Evolutionary conservation across 768 basidiomycete genomes (phyloP), one percentile per base, ranked within the genome.

Genomic region (Cubamyces lactineus): DNA sequence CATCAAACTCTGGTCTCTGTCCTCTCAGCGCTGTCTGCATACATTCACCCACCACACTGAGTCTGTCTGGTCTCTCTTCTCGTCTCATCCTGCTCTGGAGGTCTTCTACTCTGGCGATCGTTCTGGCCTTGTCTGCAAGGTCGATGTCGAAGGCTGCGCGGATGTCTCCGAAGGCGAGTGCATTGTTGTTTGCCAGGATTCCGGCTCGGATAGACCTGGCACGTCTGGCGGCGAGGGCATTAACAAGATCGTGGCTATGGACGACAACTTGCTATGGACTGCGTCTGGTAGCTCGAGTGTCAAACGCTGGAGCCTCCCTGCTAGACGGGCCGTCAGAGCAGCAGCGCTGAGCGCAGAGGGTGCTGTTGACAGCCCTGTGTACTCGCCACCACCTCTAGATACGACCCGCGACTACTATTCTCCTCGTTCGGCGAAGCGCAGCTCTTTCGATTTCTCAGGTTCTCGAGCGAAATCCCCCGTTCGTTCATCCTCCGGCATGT

Each of bases 11-110:
- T 99, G 97, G 97, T 98, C 96, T 1, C 80, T 98, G 17, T 76
- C 83, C 1, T 86, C 92, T 0, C 95, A 98, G 71, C 84, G 91
- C 12, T 96, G 94, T 70, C 77, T 99, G 16, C 95, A 99, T 70
- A 98, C 96, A 1, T 99, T 98, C 77, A 92, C 92, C 0, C 89
- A 98, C 70, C 96, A 98, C 72, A 87, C 91, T 15, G 94, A 96
- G 62, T 91, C 91, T 15, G 94, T 98, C 48, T 98, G 97, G 96
- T 88, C 96, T 0, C 79, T 99, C 7, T 86, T 85, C 71, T 96
- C 95, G 9, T 81, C 86, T 0, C 95, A 98, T 72, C 92, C 95
- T 0, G 86, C 89, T 8, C 80, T 99, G 53, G 86, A 85, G 72
- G 81, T 86, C 1, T 99, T 99, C 78, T 98, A 96, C 76, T 97